A percentile compares a stretch with the other conserved stretches of the same genome.
Evolutionary conservation across 768 basidiomycete genomes (phyloP).

Genomic region (Neoboletus subvelutipes): DNA sequence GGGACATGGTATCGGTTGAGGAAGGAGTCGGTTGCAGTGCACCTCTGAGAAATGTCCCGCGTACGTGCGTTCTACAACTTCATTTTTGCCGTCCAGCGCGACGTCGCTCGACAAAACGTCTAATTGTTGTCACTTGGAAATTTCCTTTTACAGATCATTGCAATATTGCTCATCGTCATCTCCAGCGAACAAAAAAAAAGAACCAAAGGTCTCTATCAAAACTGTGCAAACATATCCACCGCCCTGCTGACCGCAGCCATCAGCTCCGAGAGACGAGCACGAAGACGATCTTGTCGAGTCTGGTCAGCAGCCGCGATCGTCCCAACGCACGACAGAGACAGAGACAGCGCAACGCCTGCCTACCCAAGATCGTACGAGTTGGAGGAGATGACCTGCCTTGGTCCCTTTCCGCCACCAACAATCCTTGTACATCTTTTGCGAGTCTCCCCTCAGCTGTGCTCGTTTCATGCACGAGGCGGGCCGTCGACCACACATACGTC

Average conservation of each 20-base stretch:
- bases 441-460: constrained; percentile 13
- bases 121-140: constrained; percentile 12
- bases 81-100: constrained; percentile 11
- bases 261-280: constrained; percentile 25
- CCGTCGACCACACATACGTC: constrained; percentile 29
- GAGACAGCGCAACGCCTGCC: constrained; percentile 7
- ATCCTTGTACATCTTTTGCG: constrained; percentile 10
- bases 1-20: constrained; percentile 43
- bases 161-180: not conserved
- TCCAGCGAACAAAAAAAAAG: not conserved
- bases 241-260: constrained; percentile 29
- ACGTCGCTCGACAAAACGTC: constrained; percentile 15
- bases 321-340: not conserved
- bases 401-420: constrained; percentile 25
- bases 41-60: constrained; percentile 11
- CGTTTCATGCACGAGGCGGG: constrained; percentile 22
- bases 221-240: constrained; percentile 22
- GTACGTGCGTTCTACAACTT: constrained; percentile 2
- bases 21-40: not conserved
- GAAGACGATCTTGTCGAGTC: constrained; percentile 20
- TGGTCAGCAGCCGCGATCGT: constrained; percentile 16
- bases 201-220: constrained; percentile 7
- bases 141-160: constrained; percentile 30
- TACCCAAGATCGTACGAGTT: constrained; percentile 24
- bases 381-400: constrained; percentile 36